phyloP scores from a whole-genome alignment of 345 rosid genomes.

The Hypericum androsaemum region DNA sequence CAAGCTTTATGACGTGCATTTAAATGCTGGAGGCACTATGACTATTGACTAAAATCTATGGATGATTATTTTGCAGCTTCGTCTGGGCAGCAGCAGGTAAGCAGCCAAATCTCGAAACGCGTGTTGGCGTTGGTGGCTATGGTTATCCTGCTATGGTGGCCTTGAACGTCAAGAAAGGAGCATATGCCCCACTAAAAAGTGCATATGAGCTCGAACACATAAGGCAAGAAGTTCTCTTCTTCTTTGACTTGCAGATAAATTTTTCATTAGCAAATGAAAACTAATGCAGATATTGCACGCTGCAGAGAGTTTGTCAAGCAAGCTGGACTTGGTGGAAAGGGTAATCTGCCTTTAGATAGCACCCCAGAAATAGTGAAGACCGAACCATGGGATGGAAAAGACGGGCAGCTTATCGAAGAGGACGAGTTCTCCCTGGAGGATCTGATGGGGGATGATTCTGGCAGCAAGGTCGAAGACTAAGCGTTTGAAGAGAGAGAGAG shows the following conservation, averaged over 20 bases:
- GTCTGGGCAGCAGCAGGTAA: constrained; percentile 91
- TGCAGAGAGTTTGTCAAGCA: constrained; percentile 86
- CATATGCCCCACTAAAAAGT: constrained; percentile 87
- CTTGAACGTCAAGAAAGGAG: constrained; percentile 87
- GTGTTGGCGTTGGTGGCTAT: constrained; percentile 84
- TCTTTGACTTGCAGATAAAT: not conserved
- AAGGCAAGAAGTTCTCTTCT: constrained; percentile 38
- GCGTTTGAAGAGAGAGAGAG: not conserved
- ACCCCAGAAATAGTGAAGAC: constrained; percentile 42
- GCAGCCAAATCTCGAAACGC: constrained; percentile 81
- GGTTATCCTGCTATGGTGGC: constrained; percentile 98
- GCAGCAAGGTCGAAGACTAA: constrained; percentile 54
- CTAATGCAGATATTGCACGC: constrained; percentile 5
- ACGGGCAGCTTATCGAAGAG: constrained; percentile 71
- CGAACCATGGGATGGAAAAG: constrained; percentile 92
- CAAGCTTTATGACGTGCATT: too few relatives aligned
- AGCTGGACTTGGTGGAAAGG: constrained; percentile 90
- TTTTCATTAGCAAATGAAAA: constrained; percentile 1
- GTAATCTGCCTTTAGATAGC: constrained; percentile 66
- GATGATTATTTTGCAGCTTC: constrained; percentile 40
- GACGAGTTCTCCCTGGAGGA: constrained; percentile 93
- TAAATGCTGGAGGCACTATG: too few relatives aligned
- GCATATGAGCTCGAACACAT: constrained; percentile 85
- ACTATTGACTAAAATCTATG: not conserved
- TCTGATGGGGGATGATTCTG: constrained; percentile 60